Evolutionary conservation across 176 grass and related monocot genomes (phyloP).

Genomic region (Ensete glaucum): DNA sequence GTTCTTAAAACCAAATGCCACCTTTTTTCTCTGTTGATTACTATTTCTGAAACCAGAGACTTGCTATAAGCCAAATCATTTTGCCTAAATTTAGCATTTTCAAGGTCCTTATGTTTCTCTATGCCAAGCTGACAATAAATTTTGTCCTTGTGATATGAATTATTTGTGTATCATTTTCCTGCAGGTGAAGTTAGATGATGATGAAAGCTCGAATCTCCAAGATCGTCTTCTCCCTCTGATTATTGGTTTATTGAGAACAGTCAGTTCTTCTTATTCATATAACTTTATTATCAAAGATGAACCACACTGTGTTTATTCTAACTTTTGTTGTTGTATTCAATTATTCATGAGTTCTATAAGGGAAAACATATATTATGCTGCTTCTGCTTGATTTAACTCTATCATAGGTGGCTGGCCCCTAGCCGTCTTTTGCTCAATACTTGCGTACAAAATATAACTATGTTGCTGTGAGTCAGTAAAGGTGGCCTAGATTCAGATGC

Average conservation of each 20-base stretch:
- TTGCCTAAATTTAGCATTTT: background rate
- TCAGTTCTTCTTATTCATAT: slow-evolving; percentile 33
- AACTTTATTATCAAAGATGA: slow-evolving; percentile 23
- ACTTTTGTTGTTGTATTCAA: background rate
- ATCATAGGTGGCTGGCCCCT: background rate
- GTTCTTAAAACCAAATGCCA: background rate
- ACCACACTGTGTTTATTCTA: background rate
- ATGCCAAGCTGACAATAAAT: background rate
- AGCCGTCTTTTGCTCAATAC: too few relatives aligned
- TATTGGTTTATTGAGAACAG: slow-evolving; percentile 85
- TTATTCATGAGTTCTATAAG: too few relatives aligned
- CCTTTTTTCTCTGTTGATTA: background rate
- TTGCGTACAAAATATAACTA: too few relatives aligned
- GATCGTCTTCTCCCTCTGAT: slow-evolving; percentile 89
- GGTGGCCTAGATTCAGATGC: background rate
- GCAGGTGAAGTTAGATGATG: slow-evolving; percentile 52
- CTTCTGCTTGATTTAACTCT: slow-evolving; percentile 6
- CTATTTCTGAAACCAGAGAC: background rate
- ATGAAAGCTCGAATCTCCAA: slow-evolving; percentile 67
- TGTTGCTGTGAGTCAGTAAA: background rate
- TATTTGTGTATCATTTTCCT: background rate
- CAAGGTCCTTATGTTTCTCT: background rate
- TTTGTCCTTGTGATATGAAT: background rate
- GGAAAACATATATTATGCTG: background rate
- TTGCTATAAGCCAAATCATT: background rate